A percentile compares a stretch with the other conserved stretches of the same genome.
Evolutionary conservation across 345 rosid species (phyloP).

Genomic region (Camelina sativa): DNA sequence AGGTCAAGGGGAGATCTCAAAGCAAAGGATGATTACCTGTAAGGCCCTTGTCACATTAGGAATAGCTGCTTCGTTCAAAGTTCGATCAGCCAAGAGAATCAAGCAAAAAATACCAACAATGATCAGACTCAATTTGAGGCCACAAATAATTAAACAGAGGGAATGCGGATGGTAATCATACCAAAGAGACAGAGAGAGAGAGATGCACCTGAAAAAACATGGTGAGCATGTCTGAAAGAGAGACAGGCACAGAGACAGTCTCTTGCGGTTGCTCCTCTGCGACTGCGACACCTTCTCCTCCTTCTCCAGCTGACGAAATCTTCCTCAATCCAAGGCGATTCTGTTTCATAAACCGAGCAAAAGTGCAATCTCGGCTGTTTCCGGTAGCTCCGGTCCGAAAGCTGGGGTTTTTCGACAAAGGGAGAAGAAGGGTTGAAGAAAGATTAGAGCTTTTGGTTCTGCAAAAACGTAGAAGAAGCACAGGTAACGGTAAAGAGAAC

Average conservation of each 20-base stretch:
- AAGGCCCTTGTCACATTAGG: slow-evolving; percentile 64
- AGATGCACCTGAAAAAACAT: slow-evolving; percentile 75
- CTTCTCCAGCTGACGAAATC: slow-evolving; percentile 56
- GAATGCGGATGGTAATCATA: background rate
- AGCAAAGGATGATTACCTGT: slow-evolving; percentile 51
- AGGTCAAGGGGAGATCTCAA: background rate
- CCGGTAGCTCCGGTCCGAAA: slow-evolving; percentile 39
- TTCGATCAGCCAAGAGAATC: slow-evolving; percentile 70
- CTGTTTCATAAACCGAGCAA: slow-evolving; percentile 41
- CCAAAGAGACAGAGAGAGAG: background rate
- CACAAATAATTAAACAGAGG: slow-evolving; percentile 3
- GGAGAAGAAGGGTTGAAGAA: slow-evolving; percentile 39
- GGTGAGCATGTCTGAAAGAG: slow-evolving; percentile 86
- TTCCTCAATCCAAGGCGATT: slow-evolving; percentile 33
- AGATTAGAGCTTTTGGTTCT: slow-evolving; percentile 28
- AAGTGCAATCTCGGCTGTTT: slow-evolving; percentile 28
- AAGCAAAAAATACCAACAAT: slow-evolving; percentile 20
- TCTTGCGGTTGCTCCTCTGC: slow-evolving; percentile 55
- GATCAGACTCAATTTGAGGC: slow-evolving; percentile 8
- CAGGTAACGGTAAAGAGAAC: too few species aligned
- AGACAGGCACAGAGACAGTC: slow-evolving; percentile 78
- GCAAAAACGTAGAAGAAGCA: slow-evolving; percentile 46
- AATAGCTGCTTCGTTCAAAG: slow-evolving; percentile 69
- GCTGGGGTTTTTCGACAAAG: slow-evolving; percentile 37
- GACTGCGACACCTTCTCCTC: slow-evolving; percentile 51